Base-by-base conservation (phyloP, 2,329 filamentous ascomycete genomes). In the Cercospora brassicicola region DNA sequence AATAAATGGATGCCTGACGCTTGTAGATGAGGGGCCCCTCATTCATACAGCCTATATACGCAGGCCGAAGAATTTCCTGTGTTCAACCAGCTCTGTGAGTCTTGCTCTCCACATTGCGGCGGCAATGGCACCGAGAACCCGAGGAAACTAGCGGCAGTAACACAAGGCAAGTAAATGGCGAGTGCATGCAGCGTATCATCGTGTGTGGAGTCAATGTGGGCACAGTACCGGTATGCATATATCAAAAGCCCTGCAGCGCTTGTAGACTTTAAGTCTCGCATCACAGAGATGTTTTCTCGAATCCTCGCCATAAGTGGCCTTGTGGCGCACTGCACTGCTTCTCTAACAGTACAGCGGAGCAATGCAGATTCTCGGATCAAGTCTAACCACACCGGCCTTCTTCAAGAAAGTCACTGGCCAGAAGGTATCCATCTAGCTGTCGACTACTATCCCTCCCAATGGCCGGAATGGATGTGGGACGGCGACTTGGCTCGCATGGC, bases 401-500 rank as follows among this genome's bases (percentile, higher is more conserved):
- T 69, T 0, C 39, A 72, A 26, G 42, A 56, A 20, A 65, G 36
- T n/a, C 72, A 66, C 23, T 73, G 71, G 69, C 72, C 72, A 9
- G 45, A 20, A 33, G 72, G 71, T 4, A 55, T 73, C 3, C 68
- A 73, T 31, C 69, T 73, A 13, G 71, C 65, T 3, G 72, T 73
- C 23, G 73, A 74, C 53, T 74, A 73, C 57, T 73, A 73, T 26
- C 71, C 73, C 23, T 73, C 73, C 1, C 73, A 74, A 70, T 74
- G 73, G 73, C 70, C 71, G 2, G 70, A 73, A 42, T 73, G 67
- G 67, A 74, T 73, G 73, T 74, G 73, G 71, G 73, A 74, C 51
- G 28, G 65, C 4, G 71, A 74, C 18, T 39, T 72, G 7, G 67
- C 70, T 20, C 66, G 66, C 9, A 73, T 74, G 70, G 45, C 65